phyloP scores from a whole-genome alignment of 371 early-diverging fungal genomes.

The Phascolomyces articulosus region DNA sequence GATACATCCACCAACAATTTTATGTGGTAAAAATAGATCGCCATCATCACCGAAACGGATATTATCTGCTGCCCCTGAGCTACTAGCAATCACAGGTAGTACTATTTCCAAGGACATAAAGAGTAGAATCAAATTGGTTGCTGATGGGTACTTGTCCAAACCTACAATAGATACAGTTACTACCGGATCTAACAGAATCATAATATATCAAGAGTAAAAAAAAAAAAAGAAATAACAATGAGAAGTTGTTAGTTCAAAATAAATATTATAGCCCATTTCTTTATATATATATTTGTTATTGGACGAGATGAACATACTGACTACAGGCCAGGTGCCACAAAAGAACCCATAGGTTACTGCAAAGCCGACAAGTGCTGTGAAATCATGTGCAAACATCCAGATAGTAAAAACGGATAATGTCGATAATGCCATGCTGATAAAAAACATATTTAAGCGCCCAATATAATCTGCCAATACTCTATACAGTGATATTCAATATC shows the following conservation, averaged over 20 bases:
- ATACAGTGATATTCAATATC: background rate
- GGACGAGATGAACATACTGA: background rate
- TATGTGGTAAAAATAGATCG: background rate
- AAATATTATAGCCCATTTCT: no score
- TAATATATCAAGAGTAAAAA: no score
- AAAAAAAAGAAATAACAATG: no score
- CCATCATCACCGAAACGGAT: background rate
- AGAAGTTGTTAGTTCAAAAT: no score
- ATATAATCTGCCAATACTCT: background rate
- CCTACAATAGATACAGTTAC: background rate
- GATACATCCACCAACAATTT: background rate
- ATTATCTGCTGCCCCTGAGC: background rate
- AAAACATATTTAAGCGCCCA: background rate
- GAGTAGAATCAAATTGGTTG: background rate
- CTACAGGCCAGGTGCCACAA: background rate
- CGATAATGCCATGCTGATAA: background rate
- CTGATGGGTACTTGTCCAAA: background rate
- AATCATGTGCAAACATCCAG: background rate
- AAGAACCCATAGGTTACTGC: background rate
- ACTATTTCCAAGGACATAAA: background rate
- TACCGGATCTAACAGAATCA: no score
- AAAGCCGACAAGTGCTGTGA: background rate
- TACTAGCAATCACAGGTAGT: background rate
- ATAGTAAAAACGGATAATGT: background rate
- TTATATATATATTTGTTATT: background rate